A percentile compares a stretch with the other conserved stretches of the same genome.
Conservation (phyloP, 1,139 yeast species). For the Blastobotrys raffinosifermentans region DNA sequence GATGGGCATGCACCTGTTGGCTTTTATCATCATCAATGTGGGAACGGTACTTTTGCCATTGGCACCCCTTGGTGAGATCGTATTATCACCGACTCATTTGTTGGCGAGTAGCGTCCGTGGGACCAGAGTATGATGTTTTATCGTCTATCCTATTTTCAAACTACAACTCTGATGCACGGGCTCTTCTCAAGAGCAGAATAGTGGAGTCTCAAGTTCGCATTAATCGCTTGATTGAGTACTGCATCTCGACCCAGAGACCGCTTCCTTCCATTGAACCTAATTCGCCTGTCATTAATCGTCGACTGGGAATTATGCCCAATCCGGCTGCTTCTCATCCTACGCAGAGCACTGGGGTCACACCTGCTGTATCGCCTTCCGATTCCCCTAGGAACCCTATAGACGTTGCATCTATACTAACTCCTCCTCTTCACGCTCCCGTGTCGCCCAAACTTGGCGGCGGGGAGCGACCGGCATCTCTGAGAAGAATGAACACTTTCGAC, state of each 20-base stretch:
- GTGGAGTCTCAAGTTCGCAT: conserved; percentile 22
- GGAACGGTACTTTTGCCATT: conserved; percentile 60
- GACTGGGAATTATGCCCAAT: conserved; percentile 40
- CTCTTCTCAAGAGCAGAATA: conserved; percentile 23
- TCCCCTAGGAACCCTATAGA: background rate
- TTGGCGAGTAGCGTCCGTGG: conserved; percentile 55
- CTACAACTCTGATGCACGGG: conserved; percentile 29
- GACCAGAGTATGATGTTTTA: conserved; percentile 26
- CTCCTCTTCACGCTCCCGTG: conserved; percentile 1
- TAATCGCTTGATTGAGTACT: conserved; percentile 15
- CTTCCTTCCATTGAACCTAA: conserved; percentile 38
- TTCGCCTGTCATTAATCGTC: conserved; percentile 45
- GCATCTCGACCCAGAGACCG: conserved; percentile 13
- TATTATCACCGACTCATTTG: conserved; percentile 61
- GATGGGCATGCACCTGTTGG: conserved; percentile 50
- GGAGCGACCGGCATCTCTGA: conserved; percentile 8
- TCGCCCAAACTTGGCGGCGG: conserved; percentile 15
- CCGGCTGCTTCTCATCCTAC: conserved; percentile 22
- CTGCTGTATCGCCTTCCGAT: background rate
- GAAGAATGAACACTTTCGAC: conserved; percentile 51
- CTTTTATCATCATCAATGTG: conserved; percentile 46
- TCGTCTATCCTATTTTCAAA: conserved; percentile 27
- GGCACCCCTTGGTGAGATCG: conserved; percentile 71
- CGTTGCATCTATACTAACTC: background rate
- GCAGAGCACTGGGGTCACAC: conserved; percentile 2